These are phyloP conservation scores for Gracilariopsis chorda DNA, from an alignment of 23 red algal species.

Conservation along the genomic window DNA sequence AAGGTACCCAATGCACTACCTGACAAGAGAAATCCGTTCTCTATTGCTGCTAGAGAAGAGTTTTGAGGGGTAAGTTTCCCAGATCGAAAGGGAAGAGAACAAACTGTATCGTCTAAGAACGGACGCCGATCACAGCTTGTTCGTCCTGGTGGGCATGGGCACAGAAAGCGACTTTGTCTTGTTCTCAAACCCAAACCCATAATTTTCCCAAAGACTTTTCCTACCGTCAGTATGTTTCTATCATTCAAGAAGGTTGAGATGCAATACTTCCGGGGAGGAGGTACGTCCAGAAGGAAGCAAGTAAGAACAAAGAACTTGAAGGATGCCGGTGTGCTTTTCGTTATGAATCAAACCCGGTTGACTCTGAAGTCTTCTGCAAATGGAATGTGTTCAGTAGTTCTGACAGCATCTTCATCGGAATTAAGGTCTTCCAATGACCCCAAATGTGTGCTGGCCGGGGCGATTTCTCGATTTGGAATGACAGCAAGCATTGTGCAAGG, in stretches of 20 bases:
- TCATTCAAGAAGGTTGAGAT: conserved; percentile 21
- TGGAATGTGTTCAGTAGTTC: conserved; percentile 28
- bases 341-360: conserved; percentile 14
- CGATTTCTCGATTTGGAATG: conserved; percentile 29
- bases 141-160: background rate
- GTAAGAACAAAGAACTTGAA: background rate
- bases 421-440: conserved; percentile 37
- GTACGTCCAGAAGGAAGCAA: background rate
- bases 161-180: background rate
- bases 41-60: background rate
- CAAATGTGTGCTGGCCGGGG: conserved; percentile 18
- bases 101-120: background rate
- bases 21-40: no score
- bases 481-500: conserved; percentile 40
- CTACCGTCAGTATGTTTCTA: conserved; percentile 23
- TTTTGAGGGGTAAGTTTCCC: background rate
- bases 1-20: background rate
- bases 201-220: background rate
- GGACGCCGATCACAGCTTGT: background rate
- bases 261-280: conserved; percentile 24
- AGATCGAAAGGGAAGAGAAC: background rate
- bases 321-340: background rate
- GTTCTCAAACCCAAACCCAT: background rate
- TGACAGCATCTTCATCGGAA: conserved; percentile 40
- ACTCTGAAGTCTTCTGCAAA: conserved; percentile 46